phyloP scores from a whole-genome alignment of 1,284 basidiomycete species.

The Ceratobasidium papillatum region DNA sequence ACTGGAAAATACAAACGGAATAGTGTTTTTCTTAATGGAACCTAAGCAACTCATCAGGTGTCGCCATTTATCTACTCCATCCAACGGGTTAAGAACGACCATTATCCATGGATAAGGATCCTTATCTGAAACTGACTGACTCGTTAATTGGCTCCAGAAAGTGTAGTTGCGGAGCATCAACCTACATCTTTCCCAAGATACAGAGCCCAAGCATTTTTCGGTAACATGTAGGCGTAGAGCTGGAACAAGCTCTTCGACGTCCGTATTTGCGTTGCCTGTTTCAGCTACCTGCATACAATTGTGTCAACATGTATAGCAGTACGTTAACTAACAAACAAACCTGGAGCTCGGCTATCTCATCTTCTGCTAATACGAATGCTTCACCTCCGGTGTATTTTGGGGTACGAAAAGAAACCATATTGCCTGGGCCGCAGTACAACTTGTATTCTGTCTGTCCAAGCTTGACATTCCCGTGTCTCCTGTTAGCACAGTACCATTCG shows the following conservation, averaged over 20 bases:
- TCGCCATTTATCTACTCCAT: constrained; percentile 2
- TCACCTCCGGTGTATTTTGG: background rate
- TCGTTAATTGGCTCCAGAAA: too few relatives aligned
- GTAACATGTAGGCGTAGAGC: background rate
- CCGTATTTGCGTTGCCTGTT: background rate
- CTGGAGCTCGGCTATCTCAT: constrained; percentile 4
- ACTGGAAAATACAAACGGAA: background rate
- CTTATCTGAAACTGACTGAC: background rate
- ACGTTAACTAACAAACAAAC: background rate
- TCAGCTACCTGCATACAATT: constrained; percentile 1
- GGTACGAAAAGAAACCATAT: background rate
- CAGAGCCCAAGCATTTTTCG: background rate
- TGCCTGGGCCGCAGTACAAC: background rate
- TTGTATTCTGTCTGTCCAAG: background rate
- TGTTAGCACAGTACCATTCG: constrained; percentile 26
- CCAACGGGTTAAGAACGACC: background rate
- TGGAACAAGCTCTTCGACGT: background rate
- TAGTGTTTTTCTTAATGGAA: background rate
- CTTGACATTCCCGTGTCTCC: background rate
- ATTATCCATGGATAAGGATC: background rate
- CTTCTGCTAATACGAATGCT: background rate
- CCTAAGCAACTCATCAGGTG: background rate
- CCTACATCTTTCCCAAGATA: background rate
- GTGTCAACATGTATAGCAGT: too few relatives aligned
- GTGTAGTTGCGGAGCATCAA: background rate